A percentile compares a stretch with the other conserved stretches of the same genome.
Conservation (phyloP, 768 basidiomycete genomes). For the Symmetrospora coprosmae region DNA sequence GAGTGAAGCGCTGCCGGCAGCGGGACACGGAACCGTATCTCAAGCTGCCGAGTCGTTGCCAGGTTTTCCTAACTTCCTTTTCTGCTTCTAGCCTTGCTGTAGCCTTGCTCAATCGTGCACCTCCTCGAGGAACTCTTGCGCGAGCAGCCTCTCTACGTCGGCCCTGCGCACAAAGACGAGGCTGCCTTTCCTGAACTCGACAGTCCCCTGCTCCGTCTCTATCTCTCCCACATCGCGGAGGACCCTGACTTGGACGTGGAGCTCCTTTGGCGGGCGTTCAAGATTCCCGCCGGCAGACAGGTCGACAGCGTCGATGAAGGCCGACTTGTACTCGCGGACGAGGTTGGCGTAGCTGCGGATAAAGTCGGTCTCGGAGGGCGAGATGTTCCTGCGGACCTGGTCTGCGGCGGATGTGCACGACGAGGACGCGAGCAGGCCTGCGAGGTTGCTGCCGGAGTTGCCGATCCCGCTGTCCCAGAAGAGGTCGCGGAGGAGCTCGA, state of each 20-base stretch:
- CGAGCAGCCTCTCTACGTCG: constrained; percentile 85
- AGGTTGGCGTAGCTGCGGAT: constrained; percentile 37
- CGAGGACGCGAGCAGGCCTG: constrained; percentile 36
- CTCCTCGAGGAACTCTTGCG: constrained; percentile 75
- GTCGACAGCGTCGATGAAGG: constrained; percentile 70
- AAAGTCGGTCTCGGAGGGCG: constrained; percentile 49
- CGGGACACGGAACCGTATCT: too few species aligned
- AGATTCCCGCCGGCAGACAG: constrained; percentile 38
- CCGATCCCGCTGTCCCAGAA: constrained; percentile 78
- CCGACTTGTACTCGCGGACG: constrained; percentile 67
- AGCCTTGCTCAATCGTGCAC: not conserved
- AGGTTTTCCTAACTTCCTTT: too few species aligned
- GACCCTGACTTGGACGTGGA: constrained; percentile 75
- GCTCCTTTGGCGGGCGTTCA: constrained; percentile 59
- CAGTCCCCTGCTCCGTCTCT: constrained; percentile 75
- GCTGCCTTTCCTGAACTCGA: constrained; percentile 62
- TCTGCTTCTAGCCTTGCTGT: not conserved
- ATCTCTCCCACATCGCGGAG: constrained; percentile 80
- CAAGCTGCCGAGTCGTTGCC: too few species aligned
- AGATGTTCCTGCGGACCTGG: constrained; percentile 41
- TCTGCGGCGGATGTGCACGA: constrained; percentile 14
- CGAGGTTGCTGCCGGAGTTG: constrained; percentile 68
- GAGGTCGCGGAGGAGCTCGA: constrained; percentile 67
- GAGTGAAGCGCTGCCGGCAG: too few species aligned
- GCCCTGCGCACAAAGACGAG: constrained; percentile 73